Evolutionary conservation across 306 rosid genomes (phyloP).

Genomic region (Sindora glabra): DNA sequence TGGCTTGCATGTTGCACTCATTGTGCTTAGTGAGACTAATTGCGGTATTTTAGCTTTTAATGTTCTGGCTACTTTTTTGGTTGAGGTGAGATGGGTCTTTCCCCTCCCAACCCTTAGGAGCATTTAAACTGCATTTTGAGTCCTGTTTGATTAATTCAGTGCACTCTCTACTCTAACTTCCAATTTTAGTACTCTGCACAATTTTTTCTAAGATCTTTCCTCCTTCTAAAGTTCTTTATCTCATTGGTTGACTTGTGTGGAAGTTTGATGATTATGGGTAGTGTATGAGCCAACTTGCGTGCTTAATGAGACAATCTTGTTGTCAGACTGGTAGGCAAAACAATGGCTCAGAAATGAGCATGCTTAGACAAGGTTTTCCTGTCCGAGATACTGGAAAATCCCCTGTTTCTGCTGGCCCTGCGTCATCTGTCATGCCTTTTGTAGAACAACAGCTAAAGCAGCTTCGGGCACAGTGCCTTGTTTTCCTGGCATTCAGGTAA

Average conservation of each 20-base stretch:
- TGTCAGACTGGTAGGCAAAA: slow-evolving; percentile 68
- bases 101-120: too few species aligned
- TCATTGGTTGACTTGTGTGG: background rate
- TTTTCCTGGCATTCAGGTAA: slow-evolving; percentile 95
- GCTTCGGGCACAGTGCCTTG: slow-evolving; percentile 99
- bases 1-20: too few species aligned
- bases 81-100: too few species aligned
- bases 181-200: too few species aligned
- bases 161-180: too few species aligned
- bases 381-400: slow-evolving; percentile 84
- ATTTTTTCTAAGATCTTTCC: background rate
- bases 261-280: background rate
- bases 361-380: slow-evolving; percentile 50
- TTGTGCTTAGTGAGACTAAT: too few species aligned
- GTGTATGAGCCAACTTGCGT: slow-evolving; percentile 10
- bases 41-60: too few species aligned
- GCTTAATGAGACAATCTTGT: slow-evolving; percentile 29
- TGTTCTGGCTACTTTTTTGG: too few species aligned
- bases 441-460: slow-evolving; percentile 91
- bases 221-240: background rate
- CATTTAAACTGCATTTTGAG: too few species aligned
- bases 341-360: slow-evolving; percentile 46
- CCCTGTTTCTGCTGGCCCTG: slow-evolving; percentile 33
- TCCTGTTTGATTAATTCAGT: too few species aligned
- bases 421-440: slow-evolving; percentile 62